Evolutionary conservation across 805 yeast genomes (phyloP).

Genomic region (Candida parachauliodes): DNA sequence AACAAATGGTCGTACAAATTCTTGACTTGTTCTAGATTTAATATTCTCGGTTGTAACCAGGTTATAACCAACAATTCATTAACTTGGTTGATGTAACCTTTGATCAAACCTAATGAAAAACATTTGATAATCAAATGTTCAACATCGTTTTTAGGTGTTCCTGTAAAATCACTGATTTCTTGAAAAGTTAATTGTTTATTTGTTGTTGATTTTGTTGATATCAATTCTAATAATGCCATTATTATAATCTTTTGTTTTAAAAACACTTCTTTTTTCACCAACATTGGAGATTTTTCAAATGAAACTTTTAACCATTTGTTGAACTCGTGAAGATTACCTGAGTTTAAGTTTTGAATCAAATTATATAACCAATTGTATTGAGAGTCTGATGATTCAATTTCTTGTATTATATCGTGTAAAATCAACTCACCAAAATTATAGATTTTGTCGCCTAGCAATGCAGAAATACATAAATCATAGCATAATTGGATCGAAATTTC

Average conservation of each 20-base stretch:
- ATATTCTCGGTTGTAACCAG: conserved; percentile 96
- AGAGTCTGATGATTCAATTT: conserved; percentile 40
- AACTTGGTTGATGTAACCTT: conserved; percentile 90
- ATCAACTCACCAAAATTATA: conserved; percentile 95
- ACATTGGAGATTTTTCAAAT: conserved; percentile 45
- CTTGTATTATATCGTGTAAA: conserved; percentile 75
- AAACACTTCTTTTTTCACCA: conserved; percentile 58
- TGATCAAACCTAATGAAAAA: conserved; percentile 73
- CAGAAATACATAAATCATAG: conserved; percentile 78
- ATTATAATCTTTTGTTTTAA: conserved; percentile 87
- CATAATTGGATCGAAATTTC: conserved; percentile 44
- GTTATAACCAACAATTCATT: conserved; percentile 71
- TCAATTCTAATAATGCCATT: conserved; percentile 85
- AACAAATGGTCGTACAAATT: conserved; percentile 69
- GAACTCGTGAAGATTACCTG: conserved; percentile 72
- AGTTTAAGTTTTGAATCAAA: conserved; percentile 65
- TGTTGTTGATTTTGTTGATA: conserved; percentile 71
- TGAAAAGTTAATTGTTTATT: conserved; percentile 69
- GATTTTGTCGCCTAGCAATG: conserved; percentile 84
- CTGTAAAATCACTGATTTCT: conserved; percentile 66
- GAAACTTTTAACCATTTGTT: conserved; percentile 45
- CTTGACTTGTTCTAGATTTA: conserved; percentile 75
- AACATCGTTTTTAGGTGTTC: conserved; percentile 68
- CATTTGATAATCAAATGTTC: conserved; percentile 92
- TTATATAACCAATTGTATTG: conserved; percentile 68